These are phyloP conservation scores for Eutrema salsugineum DNA, from an alignment of 441 rosid genomes.

Conservation along the genomic window DNA sequence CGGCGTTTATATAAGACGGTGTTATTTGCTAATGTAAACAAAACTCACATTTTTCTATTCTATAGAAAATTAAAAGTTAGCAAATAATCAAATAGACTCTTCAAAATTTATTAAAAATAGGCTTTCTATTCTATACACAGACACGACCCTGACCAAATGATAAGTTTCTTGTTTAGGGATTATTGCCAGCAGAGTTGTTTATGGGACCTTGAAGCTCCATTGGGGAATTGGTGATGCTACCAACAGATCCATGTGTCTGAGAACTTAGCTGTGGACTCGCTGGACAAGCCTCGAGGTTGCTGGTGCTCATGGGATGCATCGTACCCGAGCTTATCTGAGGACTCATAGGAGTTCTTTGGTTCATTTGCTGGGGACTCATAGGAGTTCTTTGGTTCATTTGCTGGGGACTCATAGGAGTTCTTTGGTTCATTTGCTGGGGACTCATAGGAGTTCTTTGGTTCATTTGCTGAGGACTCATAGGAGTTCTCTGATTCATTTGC, in stretches of 20 bases:
- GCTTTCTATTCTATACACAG: too few relatives aligned
- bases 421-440: conserved; percentile 93
- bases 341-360: conserved; percentile 94
- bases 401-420: conserved; percentile 99
- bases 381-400: conserved; percentile 87
- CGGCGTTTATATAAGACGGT: too few relatives aligned
- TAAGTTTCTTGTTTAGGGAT: conserved; percentile 32
- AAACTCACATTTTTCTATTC: too few relatives aligned
- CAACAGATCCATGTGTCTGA: conserved; percentile 89
- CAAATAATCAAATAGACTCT: too few relatives aligned
- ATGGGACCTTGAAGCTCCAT: conserved; percentile 94
- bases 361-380: conserved; percentile 78
- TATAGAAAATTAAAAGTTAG: too few relatives aligned
- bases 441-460: conserved; percentile 94
- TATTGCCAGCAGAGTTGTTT: conserved; percentile 66
- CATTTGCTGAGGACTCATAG: conserved; percentile 77
- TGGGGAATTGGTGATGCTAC: conserved; percentile 88
- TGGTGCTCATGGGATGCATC: conserved; percentile 68
- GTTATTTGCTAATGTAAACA: too few relatives aligned
- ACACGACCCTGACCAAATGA: too few relatives aligned
- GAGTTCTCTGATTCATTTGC: conserved; percentile 87
- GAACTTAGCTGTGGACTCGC: conserved; percentile 97
- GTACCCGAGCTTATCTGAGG: conserved; percentile 93
- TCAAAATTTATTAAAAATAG: too few relatives aligned
- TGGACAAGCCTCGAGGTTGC: conserved; percentile 84